Conservation (phyloP, 805 yeast species). For the Jamesozyma piceae region DNA sequence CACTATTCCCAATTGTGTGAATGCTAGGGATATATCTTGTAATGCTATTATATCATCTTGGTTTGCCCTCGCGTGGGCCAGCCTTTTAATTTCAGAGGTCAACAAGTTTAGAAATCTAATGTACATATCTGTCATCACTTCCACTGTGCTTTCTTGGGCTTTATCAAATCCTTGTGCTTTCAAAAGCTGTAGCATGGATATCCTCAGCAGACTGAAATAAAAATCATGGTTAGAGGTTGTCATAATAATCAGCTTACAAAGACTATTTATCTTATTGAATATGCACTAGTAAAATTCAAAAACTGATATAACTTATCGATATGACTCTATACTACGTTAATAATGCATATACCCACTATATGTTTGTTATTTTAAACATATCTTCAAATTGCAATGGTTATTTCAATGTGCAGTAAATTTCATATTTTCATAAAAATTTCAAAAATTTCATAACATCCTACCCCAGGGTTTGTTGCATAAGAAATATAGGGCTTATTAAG, state of each 20-base stretch:
- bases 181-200: slow-evolving; percentile 46
- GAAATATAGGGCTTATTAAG: no score
- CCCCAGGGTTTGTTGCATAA: no score
- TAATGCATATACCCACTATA: no score
- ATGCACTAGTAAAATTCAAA: not conserved
- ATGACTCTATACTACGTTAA: no score
- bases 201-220: slow-evolving; percentile 38
- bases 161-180: slow-evolving; percentile 79
- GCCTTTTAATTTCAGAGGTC: slow-evolving; percentile 38
- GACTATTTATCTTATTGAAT: no score
- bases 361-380: no score
- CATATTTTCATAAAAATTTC: no score
- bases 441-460: no score
- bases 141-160: slow-evolving; percentile 61
- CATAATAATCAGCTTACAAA: no score
- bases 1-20: slow-evolving; percentile 53
- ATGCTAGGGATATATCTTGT: slow-evolving; percentile 65
- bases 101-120: slow-evolving; percentile 52
- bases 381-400: no score
- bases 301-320: no score
- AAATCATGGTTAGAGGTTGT: slow-evolving; percentile 32
- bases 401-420: no score
- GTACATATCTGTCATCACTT: slow-evolving; percentile 69
- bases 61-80: slow-evolving; percentile 39
- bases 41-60: slow-evolving; percentile 37